Conservation (phyloP, 345 rosid species). For the Clarkia xantiana region DNA sequence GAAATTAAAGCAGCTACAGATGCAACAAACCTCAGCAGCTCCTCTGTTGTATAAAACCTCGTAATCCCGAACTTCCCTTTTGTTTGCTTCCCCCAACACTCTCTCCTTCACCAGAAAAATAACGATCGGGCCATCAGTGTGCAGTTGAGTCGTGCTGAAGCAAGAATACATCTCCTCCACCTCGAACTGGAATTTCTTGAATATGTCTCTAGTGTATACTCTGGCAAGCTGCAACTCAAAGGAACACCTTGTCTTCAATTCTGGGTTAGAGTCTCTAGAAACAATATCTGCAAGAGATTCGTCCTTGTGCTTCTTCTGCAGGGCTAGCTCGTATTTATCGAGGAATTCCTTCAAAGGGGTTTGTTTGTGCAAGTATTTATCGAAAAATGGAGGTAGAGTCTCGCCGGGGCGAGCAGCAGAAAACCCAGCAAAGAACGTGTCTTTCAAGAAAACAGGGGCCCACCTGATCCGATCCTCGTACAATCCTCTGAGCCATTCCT, state of each 20-base stretch:
- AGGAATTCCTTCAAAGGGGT: constrained; percentile 86
- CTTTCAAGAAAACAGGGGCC: constrained; percentile 78
- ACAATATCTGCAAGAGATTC: constrained; percentile 51
- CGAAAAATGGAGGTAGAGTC: constrained; percentile 36
- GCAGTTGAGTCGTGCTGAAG: constrained; percentile 60
- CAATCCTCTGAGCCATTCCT: constrained; percentile 39
- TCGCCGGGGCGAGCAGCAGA: constrained; percentile 41
- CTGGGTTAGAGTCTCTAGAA: constrained; percentile 34
- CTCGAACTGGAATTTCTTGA: constrained; percentile 67
- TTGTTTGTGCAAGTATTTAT: constrained; percentile 53
- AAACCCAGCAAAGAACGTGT: constrained; percentile 55
- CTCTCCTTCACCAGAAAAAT: constrained; percentile 71
- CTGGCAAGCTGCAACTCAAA: constrained; percentile 76
- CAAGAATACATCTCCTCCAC: constrained; percentile 84
- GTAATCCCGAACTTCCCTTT: constrained; percentile 44
- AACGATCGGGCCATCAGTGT: constrained; percentile 44
- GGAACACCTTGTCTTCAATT: constrained; percentile 49
- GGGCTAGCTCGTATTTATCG: constrained; percentile 61
- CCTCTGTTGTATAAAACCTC: constrained; percentile 69
- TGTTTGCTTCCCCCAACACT: constrained; percentile 36
- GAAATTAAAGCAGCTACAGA: constrained; percentile 73
- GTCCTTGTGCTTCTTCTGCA: constrained; percentile 60
- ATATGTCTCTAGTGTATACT: constrained; percentile 48
- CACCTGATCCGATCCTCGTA: constrained; percentile 63
- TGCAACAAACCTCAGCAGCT: constrained; percentile 64